Evolutionary conservation across 169 alveolate genomes (phyloP).

Genomic region (Plasmodium vivax): DNA sequence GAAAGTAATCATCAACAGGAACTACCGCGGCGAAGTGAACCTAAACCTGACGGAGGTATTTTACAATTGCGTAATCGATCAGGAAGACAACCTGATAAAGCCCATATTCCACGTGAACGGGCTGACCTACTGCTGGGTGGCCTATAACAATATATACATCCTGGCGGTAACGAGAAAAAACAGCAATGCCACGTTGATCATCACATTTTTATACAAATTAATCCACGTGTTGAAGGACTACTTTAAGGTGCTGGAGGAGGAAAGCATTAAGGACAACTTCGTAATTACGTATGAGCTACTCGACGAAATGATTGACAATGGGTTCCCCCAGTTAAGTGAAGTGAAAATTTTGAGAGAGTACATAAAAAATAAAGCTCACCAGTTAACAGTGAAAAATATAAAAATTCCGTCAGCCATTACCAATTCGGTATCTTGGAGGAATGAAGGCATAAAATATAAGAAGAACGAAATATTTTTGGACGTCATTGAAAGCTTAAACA

Average conservation of each 20-base stretch:
- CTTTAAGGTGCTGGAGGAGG: slow-evolving; percentile 98
- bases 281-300: slow-evolving; percentile 98
- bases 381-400: slow-evolving; percentile 82
- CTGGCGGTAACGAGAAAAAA: slow-evolving; percentile 86
- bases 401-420: slow-evolving; percentile 95
- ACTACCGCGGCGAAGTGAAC: slow-evolving; percentile 89
- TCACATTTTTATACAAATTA: slow-evolving; percentile 81
- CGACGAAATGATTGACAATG: slow-evolving; percentile 99
- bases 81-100: slow-evolving; percentile 93
- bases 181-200: slow-evolving; percentile 81
- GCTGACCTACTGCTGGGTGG: slow-evolving; percentile 96
- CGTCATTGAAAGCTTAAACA: slow-evolving; percentile 97
- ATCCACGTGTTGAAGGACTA: slow-evolving; percentile 93
- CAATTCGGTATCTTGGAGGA: slow-evolving; percentile 95
- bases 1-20: slow-evolving; percentile 90
- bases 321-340: slow-evolving; percentile 98
- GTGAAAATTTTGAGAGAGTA: slow-evolving; percentile 80
- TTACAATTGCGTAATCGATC: slow-evolving; percentile 93
- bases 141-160: slow-evolving; percentile 94
- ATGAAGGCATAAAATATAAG: slow-evolving; percentile 98
- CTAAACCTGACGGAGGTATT: slow-evolving; percentile 87
- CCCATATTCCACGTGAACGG: slow-evolving; percentile 97
- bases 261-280: slow-evolving; percentile 98
- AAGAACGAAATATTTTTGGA: slow-evolving; percentile 99
- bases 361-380: slow-evolving; percentile 91